Percentiles rank a stretch among this genome's conserved stretches.
phyloP scores from a whole-genome alignment of 179 eudicot genomes.

The Heliamphora pulchella region DNA sequence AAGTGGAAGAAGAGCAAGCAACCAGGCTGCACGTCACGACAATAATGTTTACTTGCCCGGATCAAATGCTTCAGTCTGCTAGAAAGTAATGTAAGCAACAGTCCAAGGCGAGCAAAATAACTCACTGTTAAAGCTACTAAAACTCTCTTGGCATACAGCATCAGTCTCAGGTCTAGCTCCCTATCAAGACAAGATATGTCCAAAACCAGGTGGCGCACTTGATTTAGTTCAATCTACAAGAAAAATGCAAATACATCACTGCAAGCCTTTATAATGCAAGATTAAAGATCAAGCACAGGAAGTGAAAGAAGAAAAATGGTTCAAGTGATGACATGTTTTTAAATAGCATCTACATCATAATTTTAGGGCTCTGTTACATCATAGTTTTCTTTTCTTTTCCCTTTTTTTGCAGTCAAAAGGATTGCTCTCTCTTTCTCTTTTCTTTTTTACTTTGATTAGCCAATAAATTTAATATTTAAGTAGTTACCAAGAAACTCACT shows the following conservation, averaged over 20 bases:
- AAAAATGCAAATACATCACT: slow-evolving; percentile 3
- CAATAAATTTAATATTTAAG: too few relatives aligned
- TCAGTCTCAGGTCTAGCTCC: slow-evolving; percentile 31
- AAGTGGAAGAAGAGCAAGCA: not conserved
- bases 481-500: too few relatives aligned
- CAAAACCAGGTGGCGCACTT: slow-evolving; percentile 29
- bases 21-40: not conserved
- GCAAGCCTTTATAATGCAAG: not conserved
- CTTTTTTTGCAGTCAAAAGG: too few relatives aligned
- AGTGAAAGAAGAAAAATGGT: not conserved
- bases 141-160: slow-evolving; percentile 21
- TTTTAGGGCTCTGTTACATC: too few relatives aligned
- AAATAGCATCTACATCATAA: too few relatives aligned
- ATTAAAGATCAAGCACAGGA: not conserved
- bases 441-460: too few relatives aligned
- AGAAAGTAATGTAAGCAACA: slow-evolving; percentile 16
- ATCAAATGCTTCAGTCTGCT: not conserved
- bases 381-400: too few relatives aligned
- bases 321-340: too few relatives aligned
- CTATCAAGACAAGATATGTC: slow-evolving; percentile 31
- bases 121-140: slow-evolving; percentile 24
- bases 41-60: not conserved
- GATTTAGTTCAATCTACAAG: slow-evolving; percentile 32
- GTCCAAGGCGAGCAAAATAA: slow-evolving; percentile 8
- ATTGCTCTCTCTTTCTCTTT: too few relatives aligned